These are phyloP conservation scores for Zymoseptoria crescenta DNA, from an alignment of 2,329 filamentous ascomycete genomes.

Conservation along the genomic window DNA sequence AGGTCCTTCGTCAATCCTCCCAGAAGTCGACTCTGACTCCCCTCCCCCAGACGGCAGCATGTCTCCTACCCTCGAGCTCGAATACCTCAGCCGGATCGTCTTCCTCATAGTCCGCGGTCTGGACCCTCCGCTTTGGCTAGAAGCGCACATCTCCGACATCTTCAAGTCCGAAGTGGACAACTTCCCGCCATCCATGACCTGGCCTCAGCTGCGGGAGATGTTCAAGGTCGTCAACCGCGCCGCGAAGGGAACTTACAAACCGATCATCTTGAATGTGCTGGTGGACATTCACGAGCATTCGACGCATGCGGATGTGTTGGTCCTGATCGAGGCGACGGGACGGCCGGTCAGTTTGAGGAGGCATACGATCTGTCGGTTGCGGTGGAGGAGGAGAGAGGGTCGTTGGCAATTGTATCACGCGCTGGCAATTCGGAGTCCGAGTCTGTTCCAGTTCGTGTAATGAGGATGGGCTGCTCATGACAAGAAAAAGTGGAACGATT, in stretches of 20 bases:
- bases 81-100: slow-evolving; percentile 4
- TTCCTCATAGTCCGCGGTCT: neutral
- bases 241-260: neutral
- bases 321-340: slow-evolving; percentile 3
- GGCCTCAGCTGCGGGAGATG: slow-evolving; percentile 2
- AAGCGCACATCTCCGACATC: slow-evolving; percentile 1
- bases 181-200: slow-evolving; percentile 1
- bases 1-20: neutral
- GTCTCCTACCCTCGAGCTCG: slow-evolving; percentile 1
- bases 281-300: slow-evolving; percentile 5
- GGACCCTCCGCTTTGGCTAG: slow-evolving; percentile 2
- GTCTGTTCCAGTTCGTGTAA: neutral
- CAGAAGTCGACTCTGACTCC: neutral
- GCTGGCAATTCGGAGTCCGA: slow-evolving; percentile 3
- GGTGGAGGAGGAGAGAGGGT: slow-evolving; percentile 5
- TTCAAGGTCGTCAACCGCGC: slow-evolving; percentile 2
- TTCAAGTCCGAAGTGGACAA: slow-evolving; percentile 9
- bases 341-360: slow-evolving; percentile 3
- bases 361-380: slow-evolving; percentile 6
- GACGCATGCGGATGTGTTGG: slow-evolving; percentile 5
- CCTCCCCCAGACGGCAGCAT: slow-evolving; percentile 14
- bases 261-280: slow-evolving; percentile 1
- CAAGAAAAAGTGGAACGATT: neutral
- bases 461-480: neutral
- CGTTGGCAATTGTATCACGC: slow-evolving; percentile 4